These are phyloP conservation scores for Fusarium devonianum DNA, from an alignment of 2,329 filamentous ascomycete species.

Conservation along the genomic window DNA sequence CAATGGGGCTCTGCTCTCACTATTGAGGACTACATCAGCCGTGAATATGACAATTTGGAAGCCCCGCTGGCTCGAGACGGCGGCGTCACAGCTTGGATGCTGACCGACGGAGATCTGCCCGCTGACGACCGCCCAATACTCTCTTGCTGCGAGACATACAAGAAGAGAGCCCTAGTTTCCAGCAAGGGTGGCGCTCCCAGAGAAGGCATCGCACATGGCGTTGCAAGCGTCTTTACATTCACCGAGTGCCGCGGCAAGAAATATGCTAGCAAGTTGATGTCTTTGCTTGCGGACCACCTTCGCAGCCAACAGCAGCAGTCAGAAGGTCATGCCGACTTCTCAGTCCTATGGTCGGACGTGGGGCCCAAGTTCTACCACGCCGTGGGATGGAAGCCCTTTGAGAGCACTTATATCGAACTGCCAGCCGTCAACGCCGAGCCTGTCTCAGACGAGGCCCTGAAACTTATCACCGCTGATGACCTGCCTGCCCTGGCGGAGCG, in stretches of 20 bases:
- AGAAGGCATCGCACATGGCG: conserved; percentile 73
- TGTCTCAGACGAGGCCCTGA: conserved; percentile 38
- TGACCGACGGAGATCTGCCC: conserved; percentile 56
- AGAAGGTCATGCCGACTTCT: conserved; percentile 63
- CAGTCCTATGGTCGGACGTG: conserved; percentile 86
- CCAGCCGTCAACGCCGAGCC: conserved; percentile 43
- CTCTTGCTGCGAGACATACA: conserved; percentile 69
- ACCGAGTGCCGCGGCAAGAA: conserved; percentile 71
- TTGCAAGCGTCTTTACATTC: conserved; percentile 81
- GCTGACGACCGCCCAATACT: conserved; percentile 61
- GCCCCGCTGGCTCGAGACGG: conserved; percentile 65
- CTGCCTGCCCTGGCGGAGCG: conserved; percentile 66
- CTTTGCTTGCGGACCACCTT: conserved; percentile 63
- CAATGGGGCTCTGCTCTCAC: conserved; percentile 67
- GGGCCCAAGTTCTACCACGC: conserved; percentile 82
- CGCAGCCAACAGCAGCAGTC: conserved; percentile 36
- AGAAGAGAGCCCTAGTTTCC: conserved; percentile 63
- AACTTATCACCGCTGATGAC: conserved; percentile 64
- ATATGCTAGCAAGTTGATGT: conserved; percentile 80
- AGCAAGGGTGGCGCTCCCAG: conserved; percentile 44
- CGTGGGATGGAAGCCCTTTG: conserved; percentile 78
- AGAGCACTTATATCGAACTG: conserved; percentile 75
- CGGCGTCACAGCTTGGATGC: conserved; percentile 69
- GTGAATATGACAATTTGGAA: conserved; percentile 65
- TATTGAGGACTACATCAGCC: conserved; percentile 62